phyloP scores from a whole-genome alignment of 2,329 filamentous ascomycete species.

The Xylaria sp. region DNA sequence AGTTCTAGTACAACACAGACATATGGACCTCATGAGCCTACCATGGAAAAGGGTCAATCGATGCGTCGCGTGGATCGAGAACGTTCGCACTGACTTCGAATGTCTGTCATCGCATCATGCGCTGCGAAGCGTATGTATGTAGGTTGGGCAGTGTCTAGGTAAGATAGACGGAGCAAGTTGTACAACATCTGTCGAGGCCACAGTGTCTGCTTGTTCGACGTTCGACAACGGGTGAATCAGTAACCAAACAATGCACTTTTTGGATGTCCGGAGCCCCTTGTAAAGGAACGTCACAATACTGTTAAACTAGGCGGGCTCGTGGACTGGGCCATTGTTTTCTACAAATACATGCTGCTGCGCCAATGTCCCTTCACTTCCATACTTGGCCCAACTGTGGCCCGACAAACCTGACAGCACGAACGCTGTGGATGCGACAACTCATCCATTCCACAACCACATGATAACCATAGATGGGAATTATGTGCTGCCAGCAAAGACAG shows the following conservation, averaged over 20 bases:
- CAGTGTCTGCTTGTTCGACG: neutral
- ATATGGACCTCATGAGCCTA: conserved; percentile 1
- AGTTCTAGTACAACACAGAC: neutral
- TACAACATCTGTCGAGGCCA: conserved; percentile 32
- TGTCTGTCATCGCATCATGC: conserved; percentile 27
- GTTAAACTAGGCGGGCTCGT: conserved; percentile 9
- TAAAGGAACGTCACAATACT: conserved; percentile 17
- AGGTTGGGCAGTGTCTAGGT: conserved; percentile 17
- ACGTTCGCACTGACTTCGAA: conserved; percentile 28
- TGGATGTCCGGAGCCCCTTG: conserved; percentile 19
- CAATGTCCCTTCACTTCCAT: conserved; percentile 13
- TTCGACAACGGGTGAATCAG: conserved; percentile 11
- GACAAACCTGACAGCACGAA: conserved; percentile 24
- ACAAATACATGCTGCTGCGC: conserved; percentile 31
- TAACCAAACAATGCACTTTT: conserved; percentile 24
- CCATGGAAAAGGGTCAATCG: conserved; percentile 21
- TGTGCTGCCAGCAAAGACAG: conserved; percentile 37
- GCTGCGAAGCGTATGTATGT: conserved; percentile 25
- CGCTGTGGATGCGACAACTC: conserved; percentile 32
- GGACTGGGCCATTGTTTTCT: conserved; percentile 30
- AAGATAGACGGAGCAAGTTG: conserved; percentile 17
- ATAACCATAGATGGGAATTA: conserved; percentile 26
- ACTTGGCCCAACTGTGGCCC: conserved; percentile 5
- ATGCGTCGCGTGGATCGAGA: conserved; percentile 25
- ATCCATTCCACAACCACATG: conserved; percentile 30